Evolutionary conservation across 2,329 filamentous ascomycete species (phyloP), one percentile per base, ranked within the genome.

Genomic region (Paecilomyces niveus): DNA sequence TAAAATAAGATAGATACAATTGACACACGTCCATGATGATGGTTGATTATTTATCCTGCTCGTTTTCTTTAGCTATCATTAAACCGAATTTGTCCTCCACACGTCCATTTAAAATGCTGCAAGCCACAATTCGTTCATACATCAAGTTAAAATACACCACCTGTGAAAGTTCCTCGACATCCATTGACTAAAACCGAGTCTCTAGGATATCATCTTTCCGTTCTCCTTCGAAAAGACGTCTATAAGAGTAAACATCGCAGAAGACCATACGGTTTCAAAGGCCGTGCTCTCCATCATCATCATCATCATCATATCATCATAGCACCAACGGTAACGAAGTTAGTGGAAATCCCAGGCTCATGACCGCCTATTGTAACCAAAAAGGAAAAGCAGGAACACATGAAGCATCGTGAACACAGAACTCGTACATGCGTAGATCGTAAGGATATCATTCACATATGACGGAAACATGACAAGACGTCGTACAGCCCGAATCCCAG

Each of bases 361-460:
- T 11, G 24, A 24, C 10, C 24, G 15, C 50, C 50, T 26, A 13
- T 11, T 15, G 9, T 52, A 52, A 52, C 50, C 22, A 52, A 52
- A 52, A 10, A 18, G 39, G 5, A 45, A 45, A 2, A 45, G n/a
- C 39, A 21, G 39, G 15, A 45, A 57, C 54, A 53, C 57, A 59
- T 61, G 26, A 59, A 53, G 54, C 57, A 57, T 59, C 50, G 50
- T 52, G 29, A 52, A 29, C 50, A 18, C 50, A n/a, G 50, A 52
- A 24, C 26, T 52, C 50, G 50, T 52, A 26, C 50, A 29, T 52
- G 11, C 10, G 15, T 13, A 52, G 50, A 52, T 52, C 50, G 50
- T 52, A 29, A 61, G 53, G 39, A 26, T 54, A 59, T 61, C 59
- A 57, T 61, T 54, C 59, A 54, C 32, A 61, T 54, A 24, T 57